phyloP scores from a whole-genome alignment of 2,329 filamentous ascomycete genomes.

The Fusarium fracticaudum region DNA sequence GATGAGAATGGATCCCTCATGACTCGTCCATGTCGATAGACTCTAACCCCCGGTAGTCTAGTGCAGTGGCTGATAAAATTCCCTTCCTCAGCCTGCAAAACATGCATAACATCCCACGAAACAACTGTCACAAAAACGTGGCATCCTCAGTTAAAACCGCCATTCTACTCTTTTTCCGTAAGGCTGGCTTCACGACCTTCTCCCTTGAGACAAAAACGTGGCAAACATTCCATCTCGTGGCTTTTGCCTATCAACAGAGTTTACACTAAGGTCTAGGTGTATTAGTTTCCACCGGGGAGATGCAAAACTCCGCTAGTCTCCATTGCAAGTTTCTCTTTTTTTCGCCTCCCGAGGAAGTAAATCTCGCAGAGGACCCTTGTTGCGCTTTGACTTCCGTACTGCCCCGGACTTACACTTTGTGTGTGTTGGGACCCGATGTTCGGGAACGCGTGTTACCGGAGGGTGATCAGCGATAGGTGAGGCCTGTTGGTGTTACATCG shows the following conservation, averaged over 20 bases:
- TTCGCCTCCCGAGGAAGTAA: neutral
- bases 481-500: neutral
- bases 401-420: neutral
- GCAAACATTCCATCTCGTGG: neutral
- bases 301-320: neutral
- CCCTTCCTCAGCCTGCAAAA: neutral
- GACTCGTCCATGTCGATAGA: neutral
- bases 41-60: neutral
- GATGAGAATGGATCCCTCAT: neutral
- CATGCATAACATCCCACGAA: too few relatives aligned
- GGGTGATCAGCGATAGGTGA: neutral
- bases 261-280: neutral
- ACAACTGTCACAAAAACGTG: neutral
- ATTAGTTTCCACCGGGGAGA: neutral
- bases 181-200: neutral
- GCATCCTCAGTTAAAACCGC: rapidly evolving
- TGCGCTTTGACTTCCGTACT: neutral
- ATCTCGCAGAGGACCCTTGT: neutral
- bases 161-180: rapidly evolving
- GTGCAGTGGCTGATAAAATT: neutral
- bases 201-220: neutral
- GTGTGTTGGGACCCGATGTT: neutral
- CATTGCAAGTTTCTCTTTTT: neutral
- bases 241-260: neutral
- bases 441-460: neutral